Base-by-base conservation (phyloP, 2,329 filamentous ascomycete species). In the Fusarium pseudonygamai region DNA sequence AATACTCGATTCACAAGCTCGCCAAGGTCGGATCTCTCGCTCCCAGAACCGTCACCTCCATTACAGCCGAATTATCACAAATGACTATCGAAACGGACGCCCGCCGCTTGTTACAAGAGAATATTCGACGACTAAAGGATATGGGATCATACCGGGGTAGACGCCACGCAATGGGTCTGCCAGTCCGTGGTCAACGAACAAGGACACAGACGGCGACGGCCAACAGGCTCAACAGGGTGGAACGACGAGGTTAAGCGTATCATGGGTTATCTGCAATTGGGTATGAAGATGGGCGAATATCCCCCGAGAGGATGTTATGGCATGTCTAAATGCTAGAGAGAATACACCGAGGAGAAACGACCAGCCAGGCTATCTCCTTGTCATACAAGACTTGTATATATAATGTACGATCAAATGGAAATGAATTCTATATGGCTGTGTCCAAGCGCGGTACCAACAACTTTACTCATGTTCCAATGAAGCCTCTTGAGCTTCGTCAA, bases 11-110 rank as follows among this genome's bases (percentile, higher is more conserved):
- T 80, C 93, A 97, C 84, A 92, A 94, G 36, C 92, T 90, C 64
- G 93, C 93, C 74, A 93, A 91, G 79, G 87, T 98, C 75, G 93
- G 93, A 80, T 87, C 90, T 13, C 85, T 99, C 26, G 87, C 90
- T 49, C 90, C 92, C 67, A 91, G 93, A 81, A 95, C 94, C 69
- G 85, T 97, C 75, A 92, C 94, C 59, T 92, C 93, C 60, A 87
- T 99, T 69, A 96, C 93, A 28, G 93, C 93, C 57, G 94, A 97
- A 79, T 87, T 99, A 45, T 93, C 94, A 22, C 92, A 91, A 61
- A 95, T 99, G 94, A 97, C 93, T 68, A 94, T 98, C 78, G 96
- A 98, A 83, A 97, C 93, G 82, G 95, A 98, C 78, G 87, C 97
- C 73, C 87, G 91, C 78, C 89, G 93, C 80, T 85, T 93, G 67